Evolutionary conservation across 2,329 filamentous ascomycete species (phyloP), one percentile per base, ranked within the genome.

Genomic region (Seiridium unicorne): DNA sequence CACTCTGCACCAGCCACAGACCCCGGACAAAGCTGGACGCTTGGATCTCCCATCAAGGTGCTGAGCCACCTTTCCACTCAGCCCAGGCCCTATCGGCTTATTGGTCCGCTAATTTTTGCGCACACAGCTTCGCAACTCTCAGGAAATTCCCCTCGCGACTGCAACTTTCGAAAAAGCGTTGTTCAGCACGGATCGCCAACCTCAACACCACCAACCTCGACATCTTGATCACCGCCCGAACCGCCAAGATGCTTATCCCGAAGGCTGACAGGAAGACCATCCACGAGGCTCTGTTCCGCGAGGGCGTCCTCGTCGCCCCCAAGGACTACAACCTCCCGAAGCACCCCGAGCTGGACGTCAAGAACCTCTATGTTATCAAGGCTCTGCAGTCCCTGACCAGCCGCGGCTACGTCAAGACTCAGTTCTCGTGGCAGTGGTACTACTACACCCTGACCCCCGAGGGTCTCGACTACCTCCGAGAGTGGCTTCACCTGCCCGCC

Each of bases 191-290:
- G 49, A 53, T 53, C 49, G 49, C 49, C 49, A 53, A 53, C 40
- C 44, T 35, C 47, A 26, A 72, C 73, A 72, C 69, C 70, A 74
- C 76, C 82, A 74, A 74, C 69, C 72, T 73, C 73, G 75, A 81
- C 81, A 82, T 85, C 81, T 73, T 72, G 79, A 73, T 71, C 70
- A 73, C 70, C 74, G 76, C 69, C 48, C 70, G 63, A 78, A 81
- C 79, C 80, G 80, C 78, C 79, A 85, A 93, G 90, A 87, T 87
- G 95, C 90, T 99, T 87, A 99, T 99, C 82, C 95, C 95, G 81
- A 98, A 98, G 90, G 91, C 92, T 82, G 95, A 99, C 86, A 93
- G 96, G 86, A 99, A 99, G 92, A 92, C 93, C 90, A 98, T 99
- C 85, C 95, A 99, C 89, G 94, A 89, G 90, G 96, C 94, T 90